Conservation (phyloP, 192 early-diverging fungal species). For the Coemansia sp. region DNA sequence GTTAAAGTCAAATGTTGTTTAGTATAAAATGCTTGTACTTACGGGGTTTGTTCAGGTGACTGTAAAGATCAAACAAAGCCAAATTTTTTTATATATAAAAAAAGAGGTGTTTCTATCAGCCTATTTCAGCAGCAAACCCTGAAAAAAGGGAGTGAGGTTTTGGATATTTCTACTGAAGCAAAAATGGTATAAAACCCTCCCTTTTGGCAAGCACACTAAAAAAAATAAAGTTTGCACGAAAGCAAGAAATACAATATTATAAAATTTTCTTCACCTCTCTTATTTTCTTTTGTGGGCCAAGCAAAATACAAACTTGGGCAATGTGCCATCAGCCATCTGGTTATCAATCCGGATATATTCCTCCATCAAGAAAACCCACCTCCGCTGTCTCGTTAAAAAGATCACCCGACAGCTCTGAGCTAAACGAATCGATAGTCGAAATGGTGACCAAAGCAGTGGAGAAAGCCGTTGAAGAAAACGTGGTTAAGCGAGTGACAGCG, state of each 20-base stretch:
- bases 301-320: background rate
- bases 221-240: too few species aligned
- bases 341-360: background rate
- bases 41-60: constrained; percentile 2
- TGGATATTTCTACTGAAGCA: background rate
- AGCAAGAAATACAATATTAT: too few species aligned
- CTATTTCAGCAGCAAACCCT: too few species aligned
- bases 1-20: background rate
- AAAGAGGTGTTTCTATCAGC: too few species aligned
- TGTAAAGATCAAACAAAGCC: background rate
- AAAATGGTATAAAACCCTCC: background rate
- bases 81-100: background rate
- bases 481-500: background rate
- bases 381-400: background rate
- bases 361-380: background rate
- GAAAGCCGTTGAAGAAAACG: background rate
- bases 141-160: background rate
- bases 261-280: background rate
- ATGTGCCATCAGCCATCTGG: background rate
- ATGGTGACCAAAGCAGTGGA: background rate
- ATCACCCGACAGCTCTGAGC: background rate
- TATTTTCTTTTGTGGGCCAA: background rate
- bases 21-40: background rate
- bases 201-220: too few species aligned
- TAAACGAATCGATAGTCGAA: background rate